Evolutionary conservation across 352 stramenopile genomes (phyloP).

Genomic region (Thraustochytrium striatum): DNA sequence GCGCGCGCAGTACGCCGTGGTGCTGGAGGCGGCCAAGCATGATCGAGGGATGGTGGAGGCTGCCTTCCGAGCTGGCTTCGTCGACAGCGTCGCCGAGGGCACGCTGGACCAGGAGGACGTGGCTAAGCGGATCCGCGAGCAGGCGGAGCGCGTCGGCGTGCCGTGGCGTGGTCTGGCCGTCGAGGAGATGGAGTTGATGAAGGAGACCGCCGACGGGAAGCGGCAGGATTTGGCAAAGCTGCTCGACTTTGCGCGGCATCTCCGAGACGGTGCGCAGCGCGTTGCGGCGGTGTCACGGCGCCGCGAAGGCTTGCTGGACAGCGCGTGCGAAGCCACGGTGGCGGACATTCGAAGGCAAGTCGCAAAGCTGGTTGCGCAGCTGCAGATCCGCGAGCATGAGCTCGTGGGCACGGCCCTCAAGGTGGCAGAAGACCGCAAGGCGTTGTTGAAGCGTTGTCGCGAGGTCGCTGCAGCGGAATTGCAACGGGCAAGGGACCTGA

Average conservation of each 20-base stretch:
- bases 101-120: conserved; percentile 32
- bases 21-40: conserved; percentile 15
- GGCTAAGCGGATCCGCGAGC: background rate
- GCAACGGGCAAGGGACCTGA: background rate
- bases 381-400: background rate
- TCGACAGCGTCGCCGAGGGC: background rate
- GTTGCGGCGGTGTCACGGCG: background rate
- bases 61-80: conserved; percentile 27
- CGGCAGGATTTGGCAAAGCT: conserved; percentile 8
- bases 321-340: background rate
- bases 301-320: background rate
- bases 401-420: background rate
- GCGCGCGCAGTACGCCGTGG: background rate
- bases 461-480: background rate
- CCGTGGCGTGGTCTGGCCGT: conserved; percentile 23
- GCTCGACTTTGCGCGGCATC: background rate
- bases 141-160: conserved; percentile 29
- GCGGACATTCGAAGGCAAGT: background rate
- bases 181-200: conserved; percentile 27
- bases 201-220: conserved; percentile 1
- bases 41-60: conserved; percentile 25
- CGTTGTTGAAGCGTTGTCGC: background rate
- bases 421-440: background rate
- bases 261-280: background rate
- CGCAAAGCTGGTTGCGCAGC: background rate